Percentiles rank a stretch among this genome's conserved stretches.
These are phyloP conservation scores for Colletotrichum lindemuthianum DNA, from an alignment of 2,329 filamentous ascomycete species.

Conservation along the genomic window DNA sequence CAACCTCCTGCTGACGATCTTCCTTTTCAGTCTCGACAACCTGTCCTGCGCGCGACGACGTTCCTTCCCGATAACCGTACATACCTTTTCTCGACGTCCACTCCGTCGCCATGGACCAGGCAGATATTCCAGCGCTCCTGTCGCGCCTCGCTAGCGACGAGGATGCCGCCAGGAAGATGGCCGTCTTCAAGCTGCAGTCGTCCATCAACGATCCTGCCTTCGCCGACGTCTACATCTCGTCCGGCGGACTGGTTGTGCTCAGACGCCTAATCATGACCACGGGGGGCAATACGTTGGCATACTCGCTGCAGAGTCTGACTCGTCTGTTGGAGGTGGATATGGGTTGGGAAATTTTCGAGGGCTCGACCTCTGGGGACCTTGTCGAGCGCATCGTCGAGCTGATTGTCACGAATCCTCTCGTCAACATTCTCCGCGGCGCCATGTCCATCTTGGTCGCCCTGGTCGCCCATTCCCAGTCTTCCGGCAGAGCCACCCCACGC, in stretches of 20 bases:
- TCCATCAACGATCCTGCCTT: slow-evolving; percentile 97
- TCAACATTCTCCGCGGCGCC: slow-evolving; percentile 95
- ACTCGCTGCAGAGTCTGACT: slow-evolving; percentile 89
- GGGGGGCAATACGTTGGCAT: slow-evolving; percentile 93
- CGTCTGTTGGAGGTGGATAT: slow-evolving; percentile 94
- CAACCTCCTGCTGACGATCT: slow-evolving; percentile 28
- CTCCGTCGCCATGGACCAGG: slow-evolving; percentile 68
- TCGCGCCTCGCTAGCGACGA: slow-evolving; percentile 74
- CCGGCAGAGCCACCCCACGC: slow-evolving; percentile 48
- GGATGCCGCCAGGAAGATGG: slow-evolving; percentile 97
- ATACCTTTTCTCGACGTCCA: slow-evolving; percentile 3
- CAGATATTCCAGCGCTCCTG: slow-evolving; percentile 72
- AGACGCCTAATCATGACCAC: slow-evolving; percentile 85
- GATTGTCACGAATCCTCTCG: slow-evolving; percentile 92
- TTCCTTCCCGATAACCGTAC: slow-evolving; percentile 1
- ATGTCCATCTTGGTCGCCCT: slow-evolving; percentile 97
- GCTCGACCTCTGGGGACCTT: slow-evolving; percentile 70
- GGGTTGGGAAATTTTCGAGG: slow-evolving; percentile 91
- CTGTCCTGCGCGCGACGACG: slow-evolving; percentile 20
- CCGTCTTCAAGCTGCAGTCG: slow-evolving; percentile 95
- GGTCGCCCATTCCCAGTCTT: slow-evolving; percentile 82
- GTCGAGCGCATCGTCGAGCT: slow-evolving; percentile 86
- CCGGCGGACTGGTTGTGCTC: slow-evolving; percentile 84
- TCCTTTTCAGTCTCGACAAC: slow-evolving; percentile 13
- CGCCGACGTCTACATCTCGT: slow-evolving; percentile 93